These are phyloP conservation scores for Apiospora hydei DNA, from an alignment of 2,329 filamentous ascomycete genomes.

Conservation along the genomic window DNA sequence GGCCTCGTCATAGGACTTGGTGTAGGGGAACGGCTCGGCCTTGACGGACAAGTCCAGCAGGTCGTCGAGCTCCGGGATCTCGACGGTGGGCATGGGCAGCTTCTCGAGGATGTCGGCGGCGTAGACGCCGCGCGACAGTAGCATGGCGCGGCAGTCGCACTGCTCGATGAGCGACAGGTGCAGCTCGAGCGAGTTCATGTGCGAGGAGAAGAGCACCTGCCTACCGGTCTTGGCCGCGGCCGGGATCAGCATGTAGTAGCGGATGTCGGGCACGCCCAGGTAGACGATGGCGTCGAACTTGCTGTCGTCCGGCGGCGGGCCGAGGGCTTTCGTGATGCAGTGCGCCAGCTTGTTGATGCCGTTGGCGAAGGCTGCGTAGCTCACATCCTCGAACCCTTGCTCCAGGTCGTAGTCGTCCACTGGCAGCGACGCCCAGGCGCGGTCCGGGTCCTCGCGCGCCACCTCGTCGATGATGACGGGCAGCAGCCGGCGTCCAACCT, in stretches of 20 bases:
- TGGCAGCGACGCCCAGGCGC: constrained; percentile 33
- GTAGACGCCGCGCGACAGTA: constrained; percentile 28
- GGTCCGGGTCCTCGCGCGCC: constrained; percentile 30
- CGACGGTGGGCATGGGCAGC: constrained; percentile 25
- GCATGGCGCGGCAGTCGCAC: constrained; percentile 26
- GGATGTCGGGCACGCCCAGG: constrained; percentile 32
- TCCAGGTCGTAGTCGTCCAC: constrained; percentile 34
- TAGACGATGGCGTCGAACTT: constrained; percentile 33
- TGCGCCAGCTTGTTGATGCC: constrained; percentile 34
- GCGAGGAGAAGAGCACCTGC: constrained; percentile 44
- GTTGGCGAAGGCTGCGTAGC: constrained; percentile 31
- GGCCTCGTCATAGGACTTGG: constrained; percentile 42
- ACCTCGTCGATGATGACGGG: constrained; percentile 33
- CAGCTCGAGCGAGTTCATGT: constrained; percentile 41
- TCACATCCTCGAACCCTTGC: constrained; percentile 34
- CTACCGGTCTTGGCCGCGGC: constrained; percentile 49
- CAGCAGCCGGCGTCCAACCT: constrained; percentile 31
- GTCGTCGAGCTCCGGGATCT: constrained; percentile 32
- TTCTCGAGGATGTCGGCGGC: constrained; percentile 25
- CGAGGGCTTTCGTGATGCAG: constrained; percentile 30
- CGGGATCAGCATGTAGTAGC: constrained; percentile 34
- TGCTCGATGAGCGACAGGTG: constrained; percentile 39
- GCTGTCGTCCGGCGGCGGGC: background rate
- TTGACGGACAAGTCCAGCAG: constrained; percentile 35
- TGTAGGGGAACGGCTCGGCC: constrained; percentile 37